These are phyloP conservation scores for Lipomyces starkeyi DNA, from an alignment of 805 yeast species.

Conservation along the genomic window DNA sequence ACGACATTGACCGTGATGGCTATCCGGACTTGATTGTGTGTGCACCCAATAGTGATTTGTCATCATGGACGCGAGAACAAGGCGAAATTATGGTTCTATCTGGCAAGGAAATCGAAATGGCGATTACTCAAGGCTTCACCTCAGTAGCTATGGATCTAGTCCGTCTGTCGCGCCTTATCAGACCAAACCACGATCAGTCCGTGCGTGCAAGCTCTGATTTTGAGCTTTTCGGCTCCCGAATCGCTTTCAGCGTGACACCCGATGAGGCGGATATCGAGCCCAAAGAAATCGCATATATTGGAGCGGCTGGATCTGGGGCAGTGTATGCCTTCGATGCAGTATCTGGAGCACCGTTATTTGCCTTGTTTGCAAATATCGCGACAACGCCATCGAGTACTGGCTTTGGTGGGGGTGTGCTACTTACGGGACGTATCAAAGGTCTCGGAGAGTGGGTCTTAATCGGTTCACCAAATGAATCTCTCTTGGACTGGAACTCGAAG, in stretches of 20 bases:
- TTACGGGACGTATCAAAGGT: slow-evolving; percentile 26
- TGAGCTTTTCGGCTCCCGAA: slow-evolving; percentile 30
- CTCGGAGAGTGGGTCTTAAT: slow-evolving; percentile 35
- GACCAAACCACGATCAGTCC: slow-evolving; percentile 16
- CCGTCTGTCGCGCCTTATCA: slow-evolving; percentile 18
- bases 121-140: slow-evolving; percentile 28
- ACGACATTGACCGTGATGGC: slow-evolving; percentile 50
- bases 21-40: slow-evolving; percentile 53
- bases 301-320: slow-evolving; percentile 25
- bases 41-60: slow-evolving; percentile 53
- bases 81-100: slow-evolving; percentile 34
- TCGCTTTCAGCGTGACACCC: slow-evolving; percentile 14
- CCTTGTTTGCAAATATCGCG: slow-evolving; percentile 16
- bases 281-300: slow-evolving; percentile 20
- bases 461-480: slow-evolving; percentile 32
- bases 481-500: slow-evolving; percentile 40
- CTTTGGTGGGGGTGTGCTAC: slow-evolving; percentile 34
- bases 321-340: slow-evolving; percentile 26
- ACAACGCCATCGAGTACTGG: slow-evolving; percentile 14
- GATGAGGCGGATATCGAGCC: neutral
- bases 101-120: slow-evolving; percentile 24
- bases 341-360: slow-evolving; percentile 21
- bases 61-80: slow-evolving; percentile 45
- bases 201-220: slow-evolving; percentile 39
- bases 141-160: slow-evolving; percentile 25